phyloP scores from a whole-genome alignment of 139 green algal species.

The Chlamydomonas asymmetrica region DNA sequence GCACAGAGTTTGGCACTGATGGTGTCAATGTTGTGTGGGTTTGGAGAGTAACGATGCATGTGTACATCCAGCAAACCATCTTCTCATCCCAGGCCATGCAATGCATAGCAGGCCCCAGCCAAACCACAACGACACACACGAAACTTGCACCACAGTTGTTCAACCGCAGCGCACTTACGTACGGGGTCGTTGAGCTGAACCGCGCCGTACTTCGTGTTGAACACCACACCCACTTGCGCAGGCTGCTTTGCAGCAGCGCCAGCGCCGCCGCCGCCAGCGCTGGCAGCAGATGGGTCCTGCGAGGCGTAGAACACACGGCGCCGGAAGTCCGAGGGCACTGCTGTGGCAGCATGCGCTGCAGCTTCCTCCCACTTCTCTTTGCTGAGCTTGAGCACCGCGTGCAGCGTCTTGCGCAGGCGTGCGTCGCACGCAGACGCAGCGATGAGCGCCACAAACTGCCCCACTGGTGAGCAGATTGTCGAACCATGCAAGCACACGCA shows the following conservation, averaged over 20 bases:
- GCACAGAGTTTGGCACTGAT: not conserved
- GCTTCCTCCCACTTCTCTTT: constrained; percentile 63
- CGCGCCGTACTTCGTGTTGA: constrained; percentile 20
- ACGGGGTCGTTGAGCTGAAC: constrained; percentile 20
- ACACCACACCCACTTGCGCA: constrained; percentile 7
- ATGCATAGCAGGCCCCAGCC: no score
- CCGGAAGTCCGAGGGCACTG: constrained; percentile 61
- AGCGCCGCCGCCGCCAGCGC: no score
- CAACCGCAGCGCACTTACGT: constrained; percentile 1
- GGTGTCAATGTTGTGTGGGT: not conserved
- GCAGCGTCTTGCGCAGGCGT: no score
- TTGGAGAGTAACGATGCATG: not conserved
- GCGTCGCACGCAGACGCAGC: no score
- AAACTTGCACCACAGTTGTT: not conserved
- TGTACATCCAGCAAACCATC: no score
- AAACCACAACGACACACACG: no score
- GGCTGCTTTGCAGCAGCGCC: not conserved
- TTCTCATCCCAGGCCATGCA: no score
- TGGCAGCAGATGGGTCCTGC: no score
- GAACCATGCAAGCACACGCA: no score
- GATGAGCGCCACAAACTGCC: no score
- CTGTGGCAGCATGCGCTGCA: constrained; percentile 53
- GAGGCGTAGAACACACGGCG: constrained; percentile 50
- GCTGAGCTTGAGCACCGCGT: constrained; percentile 59
- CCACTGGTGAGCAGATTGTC: no score